These are phyloP conservation scores for Alternaria brassicicola DNA, from an alignment of 2,329 filamentous ascomycete genomes.

Conservation along the genomic window DNA sequence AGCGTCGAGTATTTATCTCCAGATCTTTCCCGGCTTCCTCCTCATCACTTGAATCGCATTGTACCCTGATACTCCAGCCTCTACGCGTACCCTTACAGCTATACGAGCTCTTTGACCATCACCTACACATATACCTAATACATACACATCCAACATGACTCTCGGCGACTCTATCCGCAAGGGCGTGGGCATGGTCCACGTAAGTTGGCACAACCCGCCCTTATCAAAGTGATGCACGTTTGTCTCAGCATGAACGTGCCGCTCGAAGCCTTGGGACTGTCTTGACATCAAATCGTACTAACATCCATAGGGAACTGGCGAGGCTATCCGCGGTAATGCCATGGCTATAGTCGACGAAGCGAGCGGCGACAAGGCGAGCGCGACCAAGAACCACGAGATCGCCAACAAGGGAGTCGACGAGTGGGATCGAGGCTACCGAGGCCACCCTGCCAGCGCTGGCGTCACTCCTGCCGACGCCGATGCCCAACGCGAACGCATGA, in stretches of 20 bases:
- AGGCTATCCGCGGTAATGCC: constrained; percentile 48
- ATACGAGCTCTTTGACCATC: neutral
- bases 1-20: constrained; percentile 4
- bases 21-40: neutral
- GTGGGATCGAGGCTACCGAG: constrained; percentile 43
- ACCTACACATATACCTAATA: constrained; percentile 1
- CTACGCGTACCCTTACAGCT: constrained; percentile 1
- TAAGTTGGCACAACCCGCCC: constrained; percentile 18
- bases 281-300: constrained; percentile 2
- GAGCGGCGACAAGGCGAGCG: constrained; percentile 36
- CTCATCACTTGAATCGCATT: neutral
- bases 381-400: constrained; percentile 41
- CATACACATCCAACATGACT: constrained; percentile 26
- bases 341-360: constrained; percentile 46
- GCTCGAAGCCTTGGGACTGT: neutral
- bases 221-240: neutral
- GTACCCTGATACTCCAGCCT: constrained; percentile 3
- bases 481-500: constrained; percentile 31
- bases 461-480: constrained; percentile 34
- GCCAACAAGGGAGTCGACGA: constrained; percentile 44
- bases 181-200: constrained; percentile 45
- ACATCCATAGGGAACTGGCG: constrained; percentile 44
- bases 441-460: constrained; percentile 38
- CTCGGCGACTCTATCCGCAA: constrained; percentile 43
- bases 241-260: neutral